Percentiles rank a stretch among this genome's conserved stretches.
Evolutionary conservation across 2,329 filamentous ascomycete genomes (phyloP).

Genomic region (Dactylellina haptotyla): DNA sequence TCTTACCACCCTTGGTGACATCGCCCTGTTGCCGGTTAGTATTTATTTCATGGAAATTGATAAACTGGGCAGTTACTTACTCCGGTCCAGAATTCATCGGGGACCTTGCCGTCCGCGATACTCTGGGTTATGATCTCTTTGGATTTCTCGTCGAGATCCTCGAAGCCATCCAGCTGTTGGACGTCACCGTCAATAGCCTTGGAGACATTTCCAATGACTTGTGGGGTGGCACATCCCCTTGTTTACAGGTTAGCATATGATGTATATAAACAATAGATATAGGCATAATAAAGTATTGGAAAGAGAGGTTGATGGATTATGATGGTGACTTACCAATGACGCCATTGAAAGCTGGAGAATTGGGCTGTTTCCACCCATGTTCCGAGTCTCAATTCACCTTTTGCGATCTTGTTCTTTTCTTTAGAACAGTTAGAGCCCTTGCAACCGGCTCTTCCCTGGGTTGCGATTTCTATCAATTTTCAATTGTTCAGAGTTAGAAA

Average conservation of each 20-base stretch:
- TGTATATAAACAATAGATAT: neutral
- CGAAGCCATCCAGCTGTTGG: conserved; percentile 44
- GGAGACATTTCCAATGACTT: conserved; percentile 39
- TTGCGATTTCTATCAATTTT: conserved; percentile 31
- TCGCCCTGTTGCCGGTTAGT: conserved; percentile 3
- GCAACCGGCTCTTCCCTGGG: conserved; percentile 32
- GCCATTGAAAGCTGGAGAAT: conserved; percentile 32
- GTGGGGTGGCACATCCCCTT: conserved; percentile 52
- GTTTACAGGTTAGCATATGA: neutral
- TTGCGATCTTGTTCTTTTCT: conserved; percentile 38
- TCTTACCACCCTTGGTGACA: conserved; percentile 17
- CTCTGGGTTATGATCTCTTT: conserved; percentile 36
- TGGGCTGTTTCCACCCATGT: conserved; percentile 46
- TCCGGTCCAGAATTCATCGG: conserved; percentile 44
- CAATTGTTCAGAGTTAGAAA: no score
- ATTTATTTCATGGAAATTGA: neutral
- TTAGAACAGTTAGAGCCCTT: conserved; percentile 33
- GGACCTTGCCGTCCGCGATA: conserved; percentile 44
- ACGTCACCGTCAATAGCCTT: conserved; percentile 31
- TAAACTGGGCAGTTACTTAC: conserved; percentile 25
- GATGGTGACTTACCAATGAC: conserved; percentile 52
- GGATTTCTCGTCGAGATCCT: conserved; percentile 35
- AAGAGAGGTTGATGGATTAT: neutral
- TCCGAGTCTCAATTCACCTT: conserved; percentile 53
- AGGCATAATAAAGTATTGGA: neutral